Evolutionary conservation across 768 basidiomycete species (phyloP), one percentile per base, ranked within the genome.

Genomic region (Rhodocollybia butyracea): DNA sequence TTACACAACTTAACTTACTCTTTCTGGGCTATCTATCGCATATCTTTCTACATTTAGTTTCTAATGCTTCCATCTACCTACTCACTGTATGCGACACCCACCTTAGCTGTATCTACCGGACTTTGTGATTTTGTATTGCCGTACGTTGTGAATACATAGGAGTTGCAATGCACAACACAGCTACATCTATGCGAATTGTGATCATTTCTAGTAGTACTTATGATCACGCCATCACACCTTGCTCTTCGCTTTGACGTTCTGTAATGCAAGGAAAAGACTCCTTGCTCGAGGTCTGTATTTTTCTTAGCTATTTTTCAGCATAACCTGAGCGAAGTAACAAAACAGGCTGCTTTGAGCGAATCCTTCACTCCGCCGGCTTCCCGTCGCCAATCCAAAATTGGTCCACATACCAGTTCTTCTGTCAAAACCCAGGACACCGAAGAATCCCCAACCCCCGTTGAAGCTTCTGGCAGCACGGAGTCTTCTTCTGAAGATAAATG

Each of bases 401-500:
- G 40, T 40, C 34, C 22, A 29, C 26, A 29, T 24, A 46, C 24
- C 22, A 40, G 40, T 34, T 36, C 54, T 43, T 46, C 41, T 17
- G 15, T 17, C 5, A 40, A 40, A 19, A 10, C 34, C 10, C 13
- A 52, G n/a, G 21, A 55, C 39, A 36, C 59, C 19, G 24, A 40
- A 31, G 30, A 40, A 41, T 32, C 57, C 22, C 19, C 52, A 32
- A 41, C 54, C 26, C 31, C 55, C 22, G 36, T 43, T 38, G 55
- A 57, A 21, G 47, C 57, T 54, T 46, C 64, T 57, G 31, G 21
- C 21, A 45, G 56, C 2, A 46, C 60, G 17, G 61, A 63, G 31
- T 47, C 56, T 31, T 47, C 60, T 38, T 60, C 63, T 2, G 59
- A 80, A 32, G 83, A 83, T 22, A 59, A 72, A 7, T 89, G 87